These are phyloP conservation scores for Sphagnum contortum DNA, from an alignment of 225 moss, liverwort and hornwort species.

Conservation along the genomic window DNA sequence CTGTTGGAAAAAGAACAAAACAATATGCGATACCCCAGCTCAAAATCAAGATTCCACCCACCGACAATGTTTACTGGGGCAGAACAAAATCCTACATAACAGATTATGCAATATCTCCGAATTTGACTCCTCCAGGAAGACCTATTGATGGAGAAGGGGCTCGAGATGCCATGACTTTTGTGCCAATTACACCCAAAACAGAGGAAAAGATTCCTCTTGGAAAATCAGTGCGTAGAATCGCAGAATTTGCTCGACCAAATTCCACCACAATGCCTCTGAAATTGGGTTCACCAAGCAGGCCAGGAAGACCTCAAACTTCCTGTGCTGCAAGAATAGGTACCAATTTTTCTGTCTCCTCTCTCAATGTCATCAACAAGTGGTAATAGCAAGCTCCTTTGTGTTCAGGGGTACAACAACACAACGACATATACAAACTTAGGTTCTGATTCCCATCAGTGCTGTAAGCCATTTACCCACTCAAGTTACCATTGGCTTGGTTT, in stretches of 20 bases:
- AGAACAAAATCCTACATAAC: conserved; percentile 8
- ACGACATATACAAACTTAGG: no score
- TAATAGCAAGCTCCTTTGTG: neutral
- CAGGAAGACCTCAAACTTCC: neutral
- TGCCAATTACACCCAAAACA: conserved; percentile 1
- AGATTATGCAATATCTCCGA: conserved; percentile 7
- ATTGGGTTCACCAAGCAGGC: conserved; percentile 1
- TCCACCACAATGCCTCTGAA: neutral
- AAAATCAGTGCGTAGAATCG: conserved; percentile 1
- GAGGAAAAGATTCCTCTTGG: conserved; percentile 8
- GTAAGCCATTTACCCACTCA: no score
- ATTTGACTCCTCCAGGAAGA: conserved; percentile 3
- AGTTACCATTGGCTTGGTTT: no score
- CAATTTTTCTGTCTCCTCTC: neutral
- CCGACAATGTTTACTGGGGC: conserved; percentile 2
- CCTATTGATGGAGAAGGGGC: conserved; percentile 5
- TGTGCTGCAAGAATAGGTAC: neutral
- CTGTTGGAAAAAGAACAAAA: neutral
- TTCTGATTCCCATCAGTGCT: no score
- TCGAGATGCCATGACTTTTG: conserved; percentile 7
- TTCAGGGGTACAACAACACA: no score
- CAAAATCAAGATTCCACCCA: conserved; percentile 3
- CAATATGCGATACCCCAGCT: neutral
- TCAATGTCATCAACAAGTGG: neutral
- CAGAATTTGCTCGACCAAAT: neutral